Evolutionary conservation across 345 rosid species (phyloP).

Genomic region (Erysimum cheiranthoides): DNA sequence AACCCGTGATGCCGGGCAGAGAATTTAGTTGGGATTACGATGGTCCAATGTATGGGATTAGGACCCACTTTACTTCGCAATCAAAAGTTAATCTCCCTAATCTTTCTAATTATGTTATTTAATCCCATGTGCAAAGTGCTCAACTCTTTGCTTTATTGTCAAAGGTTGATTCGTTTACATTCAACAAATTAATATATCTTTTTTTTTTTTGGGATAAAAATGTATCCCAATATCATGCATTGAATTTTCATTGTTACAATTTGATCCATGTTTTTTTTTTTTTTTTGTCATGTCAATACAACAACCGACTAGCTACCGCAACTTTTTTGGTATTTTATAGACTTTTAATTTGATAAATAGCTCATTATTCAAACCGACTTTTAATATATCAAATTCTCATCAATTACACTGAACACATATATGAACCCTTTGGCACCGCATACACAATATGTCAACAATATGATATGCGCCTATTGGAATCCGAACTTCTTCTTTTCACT

Average conservation of each 20-base stretch:
- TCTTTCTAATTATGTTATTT: slow-evolving; percentile 17
- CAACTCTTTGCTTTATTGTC: slow-evolving; percentile 31
- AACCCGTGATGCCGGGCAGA: slow-evolving; percentile 36
- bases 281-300: slow-evolving; percentile 1
- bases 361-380: not conserved
- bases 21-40: slow-evolving; percentile 29
- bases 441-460: not conserved
- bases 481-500: no score
- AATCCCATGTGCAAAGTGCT: slow-evolving; percentile 41
- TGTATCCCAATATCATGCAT: not conserved
- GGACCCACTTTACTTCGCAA: slow-evolving; percentile 32
- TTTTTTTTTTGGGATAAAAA: no score
- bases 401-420: not conserved
- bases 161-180: slow-evolving; percentile 36
- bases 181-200: not conserved
- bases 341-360: not conserved
- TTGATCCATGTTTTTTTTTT: not conserved
- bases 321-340: not conserved
- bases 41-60: slow-evolving; percentile 10
- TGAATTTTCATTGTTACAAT: not conserved
- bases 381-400: no score
- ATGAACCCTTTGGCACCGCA: not conserved
- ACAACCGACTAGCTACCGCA: not conserved
- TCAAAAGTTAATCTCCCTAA: slow-evolving; percentile 2
- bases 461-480: not conserved